Base-by-base conservation (phyloP, 2,329 filamentous ascomycete genomes). In the Neofusicoccum sp. region DNA sequence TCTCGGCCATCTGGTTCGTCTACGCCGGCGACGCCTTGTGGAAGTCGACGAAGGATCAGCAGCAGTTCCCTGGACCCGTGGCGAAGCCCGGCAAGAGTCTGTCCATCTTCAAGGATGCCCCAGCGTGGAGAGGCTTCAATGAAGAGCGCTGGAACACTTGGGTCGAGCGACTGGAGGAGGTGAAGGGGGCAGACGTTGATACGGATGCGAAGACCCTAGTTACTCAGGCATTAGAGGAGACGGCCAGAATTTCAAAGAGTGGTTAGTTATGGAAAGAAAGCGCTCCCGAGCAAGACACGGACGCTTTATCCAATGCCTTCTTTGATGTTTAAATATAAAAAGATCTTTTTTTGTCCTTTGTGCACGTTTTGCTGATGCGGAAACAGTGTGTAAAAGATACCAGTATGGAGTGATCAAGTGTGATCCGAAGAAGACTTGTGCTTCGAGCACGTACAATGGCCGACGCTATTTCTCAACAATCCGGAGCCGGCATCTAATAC, bases 401-500 rank as follows among this genome's bases (percentile, higher is more conserved):
- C n/a, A n/a, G n/a, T n/a, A n/a, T n/a, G n/a, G n/a, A n/a, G n/a
- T n/a, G n/a, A n/a, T n/a, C n/a, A n/a, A n/a, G n/a, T n/a, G n/a
- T n/a, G n/a, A n/a, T n/a, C n/a, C n/a, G n/a, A n/a, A n/a, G n/a
- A n/a, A n/a, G n/a, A n/a, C n/a, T n/a, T n/a, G n/a, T n/a, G n/a
- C n/a, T n/a, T n/a, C n/a, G n/a, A n/a, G n/a, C n/a, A 16, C 11
- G 14, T 8, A 14, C 12, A 6, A 20, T 12, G 24, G 33, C 14
- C n/a, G n/a, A n/a, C n/a, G n/a, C n/a, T n/a, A n/a, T 30, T 30
- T 41, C 6, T 20, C 4, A 30, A 11, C 4, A 16, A 54, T 5
- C 3, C 26, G 1, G 12, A 28, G 7, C 8, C 2, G 1, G 3
- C 30, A 7, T 30, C 34, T 54, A 76, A 58, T 76, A 76, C 1